phyloP scores from a whole-genome alignment of 1,284 basidiomycete genomes.

The Bondarzewia mesenterica region DNA sequence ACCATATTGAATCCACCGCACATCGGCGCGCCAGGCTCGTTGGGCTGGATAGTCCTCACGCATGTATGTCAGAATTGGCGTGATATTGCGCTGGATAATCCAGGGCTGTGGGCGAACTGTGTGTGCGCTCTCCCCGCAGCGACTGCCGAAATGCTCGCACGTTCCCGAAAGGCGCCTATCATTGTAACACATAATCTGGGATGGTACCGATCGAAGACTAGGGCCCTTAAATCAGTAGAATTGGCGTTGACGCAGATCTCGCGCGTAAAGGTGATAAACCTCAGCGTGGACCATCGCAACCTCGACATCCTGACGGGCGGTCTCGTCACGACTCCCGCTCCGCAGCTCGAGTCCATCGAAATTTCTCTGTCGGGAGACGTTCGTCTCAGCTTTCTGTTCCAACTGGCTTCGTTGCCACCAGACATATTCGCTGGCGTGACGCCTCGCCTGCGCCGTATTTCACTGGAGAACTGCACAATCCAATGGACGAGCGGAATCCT shows the following conservation, averaged over 20 bases:
- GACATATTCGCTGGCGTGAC: not conserved
- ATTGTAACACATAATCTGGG: not conserved
- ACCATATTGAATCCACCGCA: not conserved
- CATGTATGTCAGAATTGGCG: conserved; percentile 7
- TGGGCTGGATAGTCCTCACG: conserved; percentile 8
- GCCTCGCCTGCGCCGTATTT: conserved; percentile 1
- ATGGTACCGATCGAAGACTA: not conserved
- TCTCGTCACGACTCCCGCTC: not conserved
- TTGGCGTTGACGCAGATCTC: not conserved
- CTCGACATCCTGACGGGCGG: not conserved
- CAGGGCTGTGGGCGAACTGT: conserved; percentile 1
- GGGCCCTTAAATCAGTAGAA: not conserved
- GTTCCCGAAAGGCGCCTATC: not conserved
- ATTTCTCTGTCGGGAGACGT: not conserved
- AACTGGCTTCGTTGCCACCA: conserved; percentile 1
- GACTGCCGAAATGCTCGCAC: conserved; percentile 4
- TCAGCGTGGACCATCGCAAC: not conserved
- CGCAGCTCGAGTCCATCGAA: conserved; percentile 2
- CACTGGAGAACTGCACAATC: conserved; percentile 1
- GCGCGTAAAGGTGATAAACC: not conserved
- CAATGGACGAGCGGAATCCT: conserved; percentile 3
- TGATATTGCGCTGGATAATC: not conserved
- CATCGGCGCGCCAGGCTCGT: not conserved
- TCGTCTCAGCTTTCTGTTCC: not conserved
- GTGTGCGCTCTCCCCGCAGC: conserved; percentile 4